A percentile compares a stretch with the other conserved stretches of the same genome.
These are phyloP conservation scores for Pestalotiopsis sp. DNA, from an alignment of 2,329 filamentous ascomycete genomes.

Conservation along the genomic window DNA sequence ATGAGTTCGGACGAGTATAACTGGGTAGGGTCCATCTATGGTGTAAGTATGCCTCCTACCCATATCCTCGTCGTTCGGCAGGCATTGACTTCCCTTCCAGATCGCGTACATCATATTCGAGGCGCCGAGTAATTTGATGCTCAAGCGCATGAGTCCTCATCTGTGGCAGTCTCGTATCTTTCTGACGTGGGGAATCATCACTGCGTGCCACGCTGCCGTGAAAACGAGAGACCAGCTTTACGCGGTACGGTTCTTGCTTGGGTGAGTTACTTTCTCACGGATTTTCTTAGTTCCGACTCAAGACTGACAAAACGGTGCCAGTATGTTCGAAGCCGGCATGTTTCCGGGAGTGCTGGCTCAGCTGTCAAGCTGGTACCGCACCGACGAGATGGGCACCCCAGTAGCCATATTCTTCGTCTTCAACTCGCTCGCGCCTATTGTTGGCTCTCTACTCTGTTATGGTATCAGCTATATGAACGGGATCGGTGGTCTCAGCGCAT, in stretches of 20 bases:
- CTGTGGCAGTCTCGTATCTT: slow-evolving; percentile 40
- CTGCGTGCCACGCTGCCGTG: slow-evolving; percentile 41
- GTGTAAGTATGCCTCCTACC: slow-evolving; percentile 26
- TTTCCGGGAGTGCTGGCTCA: slow-evolving; percentile 45
- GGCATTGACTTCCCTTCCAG: slow-evolving; percentile 7
- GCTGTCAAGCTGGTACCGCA: slow-evolving; percentile 49
- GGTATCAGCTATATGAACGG: slow-evolving; percentile 32
- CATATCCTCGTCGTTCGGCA: background rate
- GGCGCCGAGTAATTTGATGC: slow-evolving; percentile 39
- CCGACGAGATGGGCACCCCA: slow-evolving; percentile 44
- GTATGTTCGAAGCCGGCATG: slow-evolving; percentile 42
- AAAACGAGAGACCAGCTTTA: slow-evolving; percentile 40
- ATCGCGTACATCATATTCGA: slow-evolving; percentile 44
- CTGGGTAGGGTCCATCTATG: slow-evolving; percentile 42
- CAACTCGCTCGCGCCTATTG: slow-evolving; percentile 36
- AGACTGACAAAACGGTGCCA: background rate
- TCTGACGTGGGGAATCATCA: slow-evolving; percentile 39
- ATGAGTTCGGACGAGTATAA: slow-evolving; percentile 45
- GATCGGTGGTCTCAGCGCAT: slow-evolving; percentile 26
- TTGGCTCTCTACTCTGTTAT: slow-evolving; percentile 36
- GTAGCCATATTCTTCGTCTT: slow-evolving; percentile 47
- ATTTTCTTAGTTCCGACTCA: background rate
- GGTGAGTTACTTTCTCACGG: slow-evolving; percentile 18
- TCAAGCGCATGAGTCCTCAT: slow-evolving; percentile 38
- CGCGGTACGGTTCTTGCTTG: slow-evolving; percentile 42